Base-by-base conservation (phyloP, 2,329 filamentous ascomycete species). In the Endocalyx cinctus region DNA sequence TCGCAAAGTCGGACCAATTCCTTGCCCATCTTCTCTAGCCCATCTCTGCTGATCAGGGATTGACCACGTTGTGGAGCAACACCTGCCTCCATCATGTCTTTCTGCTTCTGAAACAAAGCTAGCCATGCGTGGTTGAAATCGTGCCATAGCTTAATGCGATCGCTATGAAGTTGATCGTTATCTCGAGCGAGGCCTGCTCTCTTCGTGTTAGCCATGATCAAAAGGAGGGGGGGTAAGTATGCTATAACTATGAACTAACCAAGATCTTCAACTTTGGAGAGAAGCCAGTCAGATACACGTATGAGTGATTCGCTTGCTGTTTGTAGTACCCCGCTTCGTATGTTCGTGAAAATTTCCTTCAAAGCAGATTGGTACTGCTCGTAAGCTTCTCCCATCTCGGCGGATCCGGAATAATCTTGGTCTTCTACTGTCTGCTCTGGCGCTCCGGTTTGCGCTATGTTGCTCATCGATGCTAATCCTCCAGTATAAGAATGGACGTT, bases 111-210 rank as follows among this genome's bases (percentile, higher is more conserved):
- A 31, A 89, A 77, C 6, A 92, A 67, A 5, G 82, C 76, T 23
- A 96, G 73, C 90, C 90, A 97, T 38, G 86, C 88, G 38, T 87
- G 75, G 60, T 98, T 97, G 66, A 97, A 95, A 47, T 96, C 84
- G 50, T 84, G 81, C 92, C 92, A 98, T 6, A 97, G 67, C 53
- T 82, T 82, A 45, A 95, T 74, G 35, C 88, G 81, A 48, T 92
- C 82, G 35, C 72, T 65, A 53, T 92, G 80, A 35, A 87, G 73
- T 33, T 72, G 70, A 54, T 84, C 78, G 58, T 95, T 84, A 64
- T 97, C 89, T 52, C 82, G 79, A 46, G 84, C 82, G 50, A 97
- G 78, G 38, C 87, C 88, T 95, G 62, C 43, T 54, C 42, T 38
- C 39, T 41, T 37, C 40, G 40, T n/a, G 46, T 48, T 42, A 46